phyloP scores from a whole-genome alignment of 2,329 filamentous ascomycete species.

The Aspergillus brunneoviolaceus region DNA sequence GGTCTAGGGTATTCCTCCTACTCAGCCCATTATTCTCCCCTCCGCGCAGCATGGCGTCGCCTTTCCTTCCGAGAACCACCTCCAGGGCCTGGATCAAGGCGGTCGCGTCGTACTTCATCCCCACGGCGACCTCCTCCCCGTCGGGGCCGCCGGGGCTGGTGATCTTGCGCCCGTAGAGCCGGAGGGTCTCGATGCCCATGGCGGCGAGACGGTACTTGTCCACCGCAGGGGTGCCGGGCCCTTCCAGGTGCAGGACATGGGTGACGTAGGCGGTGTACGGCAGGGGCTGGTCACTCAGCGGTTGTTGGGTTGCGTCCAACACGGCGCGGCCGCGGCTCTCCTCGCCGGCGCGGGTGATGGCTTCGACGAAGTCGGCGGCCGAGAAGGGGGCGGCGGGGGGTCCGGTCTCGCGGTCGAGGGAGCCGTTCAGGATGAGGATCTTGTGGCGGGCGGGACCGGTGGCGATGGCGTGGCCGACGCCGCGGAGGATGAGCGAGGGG shows the following conservation, averaged over 20 bases:
- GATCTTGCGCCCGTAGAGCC: conserved; percentile 69
- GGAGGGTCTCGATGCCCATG: conserved; percentile 74
- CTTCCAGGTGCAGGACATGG: conserved; percentile 78
- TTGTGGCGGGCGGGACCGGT: conserved; percentile 60
- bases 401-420: conserved; percentile 81
- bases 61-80: conserved; percentile 68
- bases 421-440: conserved; percentile 82
- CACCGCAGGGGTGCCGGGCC: conserved; percentile 66
- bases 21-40: conserved; percentile 45
- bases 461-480: conserved; percentile 67
- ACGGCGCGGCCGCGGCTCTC: conserved; percentile 58
- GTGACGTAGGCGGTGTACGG: conserved; percentile 72
- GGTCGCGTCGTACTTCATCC: conserved; percentile 71
- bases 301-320: neutral
- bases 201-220: conserved; percentile 62
- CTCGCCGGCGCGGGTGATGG: conserved; percentile 72
- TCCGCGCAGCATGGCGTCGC: conserved; percentile 50
- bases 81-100: conserved; percentile 74
- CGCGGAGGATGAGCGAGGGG: conserved; percentile 75
- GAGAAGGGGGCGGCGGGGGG: conserved; percentile 64
- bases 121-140: conserved; percentile 50
- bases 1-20: conserved; percentile 59
- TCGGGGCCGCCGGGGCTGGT: conserved; percentile 30
- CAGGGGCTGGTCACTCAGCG: conserved; percentile 20
- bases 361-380: conserved; percentile 77